phyloP scores from a whole-genome alignment of 305 asterid genomes.

The Solanum hybrid region DNA sequence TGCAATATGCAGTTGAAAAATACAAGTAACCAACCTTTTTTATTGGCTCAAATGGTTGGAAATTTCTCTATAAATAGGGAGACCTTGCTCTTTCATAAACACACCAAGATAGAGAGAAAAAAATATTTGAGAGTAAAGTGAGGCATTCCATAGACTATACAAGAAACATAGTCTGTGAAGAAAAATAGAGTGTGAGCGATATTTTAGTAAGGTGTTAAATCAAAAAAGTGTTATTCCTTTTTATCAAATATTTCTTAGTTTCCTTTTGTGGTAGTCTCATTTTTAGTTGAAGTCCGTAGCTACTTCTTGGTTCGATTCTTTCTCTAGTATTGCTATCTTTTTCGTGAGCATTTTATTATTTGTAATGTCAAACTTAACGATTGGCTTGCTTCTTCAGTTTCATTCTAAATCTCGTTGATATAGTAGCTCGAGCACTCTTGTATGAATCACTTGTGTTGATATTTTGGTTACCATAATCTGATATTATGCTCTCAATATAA shows the following conservation, averaged over 20 bases:
- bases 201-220: not conserved
- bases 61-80: not conserved
- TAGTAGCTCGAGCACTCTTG: not conserved
- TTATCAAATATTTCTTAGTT: too few species aligned
- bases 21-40: too few species aligned
- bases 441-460: not conserved
- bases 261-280: too few species aligned
- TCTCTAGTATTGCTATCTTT: too few species aligned
- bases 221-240: not conserved
- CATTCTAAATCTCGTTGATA: not conserved
- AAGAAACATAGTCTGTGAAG: not conserved
- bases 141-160: not conserved
- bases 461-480: too few species aligned
- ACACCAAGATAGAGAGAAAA: not conserved
- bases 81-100: not conserved
- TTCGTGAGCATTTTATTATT: too few species aligned
- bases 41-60: not conserved
- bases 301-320: too few species aligned
- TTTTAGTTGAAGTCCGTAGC: too few species aligned
- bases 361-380: too few species aligned
- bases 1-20: too few species aligned
- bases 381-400: too few species aligned
- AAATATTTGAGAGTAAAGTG: not conserved
- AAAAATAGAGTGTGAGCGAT: not conserved
- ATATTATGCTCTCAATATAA: too few species aligned